Evolutionary conservation across 129 eudicot species (phyloP).

Genomic region (Flaveria ramosissima): DNA sequence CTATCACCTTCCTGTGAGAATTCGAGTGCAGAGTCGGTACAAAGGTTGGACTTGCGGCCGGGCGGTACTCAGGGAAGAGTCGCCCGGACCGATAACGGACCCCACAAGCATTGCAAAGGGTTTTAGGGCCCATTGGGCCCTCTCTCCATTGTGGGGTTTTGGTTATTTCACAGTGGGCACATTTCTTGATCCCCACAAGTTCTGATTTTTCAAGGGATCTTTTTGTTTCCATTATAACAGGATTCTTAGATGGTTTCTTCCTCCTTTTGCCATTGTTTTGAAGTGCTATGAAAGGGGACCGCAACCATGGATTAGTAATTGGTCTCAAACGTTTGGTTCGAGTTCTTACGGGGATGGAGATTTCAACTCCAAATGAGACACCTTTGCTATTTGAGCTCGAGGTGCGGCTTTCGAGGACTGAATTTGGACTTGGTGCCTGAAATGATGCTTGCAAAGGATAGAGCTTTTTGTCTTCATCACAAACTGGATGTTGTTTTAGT

Average conservation of each 20-base stretch:
- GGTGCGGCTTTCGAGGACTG: conserved; percentile 70
- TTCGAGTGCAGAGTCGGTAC: conserved; percentile 72
- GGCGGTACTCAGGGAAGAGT: conserved; percentile 82
- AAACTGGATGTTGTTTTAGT: conserved; percentile 32
- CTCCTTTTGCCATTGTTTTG: conserved; percentile 41
- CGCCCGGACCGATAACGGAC: conserved; percentile 80
- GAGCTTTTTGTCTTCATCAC: conserved; percentile 26
- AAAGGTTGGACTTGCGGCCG: conserved; percentile 81
- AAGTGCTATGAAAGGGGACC: conserved; percentile 33
- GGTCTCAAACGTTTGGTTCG: conserved; percentile 63
- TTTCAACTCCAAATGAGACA: conserved; percentile 36
- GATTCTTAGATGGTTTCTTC: conserved; percentile 31
- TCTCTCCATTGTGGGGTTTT: conserved; percentile 94
- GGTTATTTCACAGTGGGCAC: conserved; percentile 70
- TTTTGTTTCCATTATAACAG: conserved; percentile 17
- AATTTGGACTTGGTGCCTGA: conserved; percentile 63
- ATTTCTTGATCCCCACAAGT: conserved; percentile 43
- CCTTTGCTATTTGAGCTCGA: conserved; percentile 54
- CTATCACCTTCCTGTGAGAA: conserved; percentile 70
- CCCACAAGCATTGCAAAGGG: conserved; percentile 91
- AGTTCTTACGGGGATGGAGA: conserved; percentile 46
- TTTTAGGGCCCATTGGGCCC: conserved; percentile 80
- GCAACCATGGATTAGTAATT: conserved; percentile 47
- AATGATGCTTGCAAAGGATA: conserved; percentile 38
- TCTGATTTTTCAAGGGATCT: conserved; percentile 16